Evolutionary conservation across 495 filamentous ascomycete genomes (phyloP).

Genomic region (Aspergillus kassunensis): DNA sequence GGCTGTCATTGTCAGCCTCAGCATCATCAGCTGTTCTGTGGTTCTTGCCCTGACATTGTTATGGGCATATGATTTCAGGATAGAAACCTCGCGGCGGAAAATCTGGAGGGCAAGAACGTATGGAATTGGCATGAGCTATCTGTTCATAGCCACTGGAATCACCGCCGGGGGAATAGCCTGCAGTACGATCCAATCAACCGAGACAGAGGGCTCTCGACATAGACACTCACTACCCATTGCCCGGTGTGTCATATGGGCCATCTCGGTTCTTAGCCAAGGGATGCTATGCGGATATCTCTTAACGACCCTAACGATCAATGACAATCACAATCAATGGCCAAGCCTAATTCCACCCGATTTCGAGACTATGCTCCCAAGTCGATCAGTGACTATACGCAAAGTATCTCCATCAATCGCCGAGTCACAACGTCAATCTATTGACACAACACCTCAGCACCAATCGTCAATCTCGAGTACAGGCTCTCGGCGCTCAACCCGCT

Average conservation of each 20-base stretch:
- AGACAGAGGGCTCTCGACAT: not conserved
- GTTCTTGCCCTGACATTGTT: constrained; percentile 26
- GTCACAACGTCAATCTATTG: constrained; percentile 11
- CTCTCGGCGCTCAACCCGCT: constrained; percentile 32
- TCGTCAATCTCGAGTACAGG: constrained; percentile 22
- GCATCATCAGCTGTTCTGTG: constrained; percentile 25
- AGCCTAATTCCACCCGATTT: constrained; percentile 28
- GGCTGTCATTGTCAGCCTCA: constrained; percentile 25
- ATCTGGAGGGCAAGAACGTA: constrained; percentile 22
- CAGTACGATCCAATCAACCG: constrained; percentile 13
- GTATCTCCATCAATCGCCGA: constrained; percentile 12
- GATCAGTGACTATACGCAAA: constrained; percentile 10
- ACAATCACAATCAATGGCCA: constrained; percentile 23
- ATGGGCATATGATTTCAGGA: constrained; percentile 21
- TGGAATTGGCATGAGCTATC: constrained; percentile 23
- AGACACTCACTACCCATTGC: constrained; percentile 20
- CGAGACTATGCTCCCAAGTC: constrained; percentile 18
- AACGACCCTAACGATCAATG: constrained; percentile 14
- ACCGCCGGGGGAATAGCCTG: constrained; percentile 31
- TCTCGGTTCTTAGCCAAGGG: constrained; percentile 34
- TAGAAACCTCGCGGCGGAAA: constrained; percentile 11
- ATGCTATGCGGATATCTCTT: constrained; percentile 31
- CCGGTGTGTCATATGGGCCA: constrained; percentile 33
- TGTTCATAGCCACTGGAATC: constrained; percentile 26
- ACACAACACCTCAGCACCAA: constrained; percentile 9